Evolutionary conservation across 768 basidiomycete species (phyloP), one percentile per base, ranked within the genome.

Genomic region (Kwoniella heveanensis): DNA sequence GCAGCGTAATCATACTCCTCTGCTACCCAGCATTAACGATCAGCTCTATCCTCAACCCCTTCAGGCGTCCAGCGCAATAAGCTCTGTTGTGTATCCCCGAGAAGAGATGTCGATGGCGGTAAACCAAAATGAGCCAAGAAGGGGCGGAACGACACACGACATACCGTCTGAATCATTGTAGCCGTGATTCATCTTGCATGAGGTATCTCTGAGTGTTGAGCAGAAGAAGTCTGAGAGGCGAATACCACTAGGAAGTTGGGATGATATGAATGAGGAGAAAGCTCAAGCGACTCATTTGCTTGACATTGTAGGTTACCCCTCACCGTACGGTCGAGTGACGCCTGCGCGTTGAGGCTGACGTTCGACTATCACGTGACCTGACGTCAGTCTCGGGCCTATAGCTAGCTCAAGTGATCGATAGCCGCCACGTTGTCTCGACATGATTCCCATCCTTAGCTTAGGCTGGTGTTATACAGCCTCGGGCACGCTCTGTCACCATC

Each of bases 131-230:
- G 13, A 13, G 24, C 13, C 13, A 36, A 13, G 7, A 15, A 46
- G 50, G 24, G 51, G 26, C n/a, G n/a, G n/a, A n/a, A n/a, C n/a
- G n/a, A n/a, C n/a, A n/a, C n/a, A n/a, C n/a, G n/a, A 64, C 70
- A 59, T 46, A 71, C 77, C 78, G 21, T 78, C 74, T 25, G 76
- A 74, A 30, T 79, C 78, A 53, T 79, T 77, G 56, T 77, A 78
- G 6, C 69, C 74, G 75, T 77, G 75, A 54, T 77, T 77, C 75
- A 77, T 77, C 27, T 57, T 70, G 64, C 13, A 9, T 26, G 25
- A 12, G 9, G 13, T 53, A 6, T 53, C n/a, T 32, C 30, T 36
- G 7, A 32, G 10, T 12, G 24, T 26, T 13, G 2, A 27, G 5
- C 44, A 22, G 25, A 30, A 13, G n/a, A 53, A n/a, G 32, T 32